Evolutionary conservation across 345 rosid species (phyloP).

Genomic region (Hibiscus syriacus): DNA sequence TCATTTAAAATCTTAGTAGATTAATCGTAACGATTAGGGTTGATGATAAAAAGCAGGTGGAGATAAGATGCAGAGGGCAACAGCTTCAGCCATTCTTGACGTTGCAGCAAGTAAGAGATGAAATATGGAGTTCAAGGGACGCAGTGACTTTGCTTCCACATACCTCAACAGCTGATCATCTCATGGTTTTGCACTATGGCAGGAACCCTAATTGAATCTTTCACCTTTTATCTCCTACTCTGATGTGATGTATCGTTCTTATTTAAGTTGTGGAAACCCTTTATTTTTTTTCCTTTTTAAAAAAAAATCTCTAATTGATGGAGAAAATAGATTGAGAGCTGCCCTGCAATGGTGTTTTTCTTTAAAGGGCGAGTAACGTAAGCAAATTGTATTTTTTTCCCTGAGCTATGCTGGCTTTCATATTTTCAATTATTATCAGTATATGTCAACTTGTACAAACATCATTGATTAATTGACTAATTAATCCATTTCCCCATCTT

Average conservation of each 20-base stretch:
- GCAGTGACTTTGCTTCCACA: constrained; percentile 42
- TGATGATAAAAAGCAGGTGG: constrained; percentile 47
- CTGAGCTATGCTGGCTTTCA: constrained; percentile 16
- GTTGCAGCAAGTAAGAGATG: constrained; percentile 89
- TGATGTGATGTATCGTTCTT: constrained; percentile 18
- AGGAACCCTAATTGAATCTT: constrained; percentile 29
- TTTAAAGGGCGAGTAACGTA: constrained; percentile 23
- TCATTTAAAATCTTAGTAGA: too few relatives aligned
- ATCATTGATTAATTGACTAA: not conserved
- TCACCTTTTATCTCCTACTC: not conserved
- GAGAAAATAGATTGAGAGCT: constrained; percentile 26
- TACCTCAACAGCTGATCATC: constrained; percentile 41
- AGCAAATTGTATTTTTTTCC: constrained; percentile 20
- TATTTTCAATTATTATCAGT: constrained; percentile 4
- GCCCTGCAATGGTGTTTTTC: constrained; percentile 21
- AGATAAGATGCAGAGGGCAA: constrained; percentile 91
- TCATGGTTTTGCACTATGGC: constrained; percentile 86
- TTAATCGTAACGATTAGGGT: not conserved
- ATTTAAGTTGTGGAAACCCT: constrained; percentile 24
- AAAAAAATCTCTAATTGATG: constrained; percentile 23
- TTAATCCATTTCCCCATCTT: not conserved
- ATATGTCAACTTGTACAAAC: constrained; percentile 8
- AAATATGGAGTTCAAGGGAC: constrained; percentile 66
- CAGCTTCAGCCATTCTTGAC: constrained; percentile 68
- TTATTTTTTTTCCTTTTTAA: not conserved